A percentile compares a stretch with the other conserved stretches of the same genome.
Evolutionary conservation across 345 rosid genomes (phyloP).

Genomic region (Camelina laxa): DNA sequence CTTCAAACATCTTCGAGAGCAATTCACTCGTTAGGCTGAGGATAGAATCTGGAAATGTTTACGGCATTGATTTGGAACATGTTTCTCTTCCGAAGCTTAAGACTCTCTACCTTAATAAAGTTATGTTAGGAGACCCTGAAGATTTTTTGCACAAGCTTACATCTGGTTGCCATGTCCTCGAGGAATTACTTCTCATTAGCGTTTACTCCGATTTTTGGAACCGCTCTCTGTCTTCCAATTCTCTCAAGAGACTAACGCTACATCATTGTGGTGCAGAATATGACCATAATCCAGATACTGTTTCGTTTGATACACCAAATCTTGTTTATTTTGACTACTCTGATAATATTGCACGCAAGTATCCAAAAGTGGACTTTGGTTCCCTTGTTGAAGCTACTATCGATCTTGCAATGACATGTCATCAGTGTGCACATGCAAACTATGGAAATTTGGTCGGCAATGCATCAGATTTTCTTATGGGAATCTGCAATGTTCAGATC

Average conservation of each 20-base stretch:
- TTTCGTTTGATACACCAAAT: neutral
- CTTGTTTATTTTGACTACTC: neutral
- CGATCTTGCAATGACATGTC: neutral
- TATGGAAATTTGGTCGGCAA: neutral
- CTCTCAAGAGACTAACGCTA: constrained; percentile 8
- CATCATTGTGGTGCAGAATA: neutral
- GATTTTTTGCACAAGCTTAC: neutral
- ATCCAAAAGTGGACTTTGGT: neutral
- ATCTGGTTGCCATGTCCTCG: neutral
- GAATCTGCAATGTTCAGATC: neutral
- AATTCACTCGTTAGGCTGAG: constrained; percentile 13
- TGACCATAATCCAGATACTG: neutral
- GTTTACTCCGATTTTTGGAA: neutral
- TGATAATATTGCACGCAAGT: neutral
- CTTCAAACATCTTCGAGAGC: constrained; percentile 24
- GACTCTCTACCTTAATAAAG: neutral
- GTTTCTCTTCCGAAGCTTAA: constrained; percentile 21
- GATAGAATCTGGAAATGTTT: neutral
- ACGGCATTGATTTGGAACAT: neutral
- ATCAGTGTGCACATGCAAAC: neutral
- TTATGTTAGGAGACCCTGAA: neutral
- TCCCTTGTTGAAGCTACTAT: neutral
- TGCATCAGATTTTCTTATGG: neutral
- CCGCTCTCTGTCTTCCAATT: neutral
- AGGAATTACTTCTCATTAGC: neutral